Base-by-base conservation (phyloP, 176 grass and related monocot genomes). In the Luzula sylvatica region DNA sequence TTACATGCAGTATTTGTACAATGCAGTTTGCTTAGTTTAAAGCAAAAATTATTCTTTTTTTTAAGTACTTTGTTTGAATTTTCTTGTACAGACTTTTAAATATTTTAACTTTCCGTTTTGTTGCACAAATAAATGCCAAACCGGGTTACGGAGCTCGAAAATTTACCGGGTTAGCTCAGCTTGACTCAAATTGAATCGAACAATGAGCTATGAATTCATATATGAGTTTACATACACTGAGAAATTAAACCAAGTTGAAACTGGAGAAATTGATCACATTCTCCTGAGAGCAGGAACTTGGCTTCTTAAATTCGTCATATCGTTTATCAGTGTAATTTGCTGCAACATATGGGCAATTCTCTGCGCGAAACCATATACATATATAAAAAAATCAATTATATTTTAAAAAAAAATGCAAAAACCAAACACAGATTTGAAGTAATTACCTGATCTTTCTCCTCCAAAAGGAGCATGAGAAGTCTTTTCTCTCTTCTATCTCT, bases 381-480 rank as follows among this genome's bases (percentile, higher is more conserved):
- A 38, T 3, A 21, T 28, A 13, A 62, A 29, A 63, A 32, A 50
- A 21, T 16, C 38, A 49, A 24, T 32, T 9, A 3, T 13, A 15
- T 2, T 28, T 24, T 40, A 12, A 55, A 26, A 52, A 18, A 9
- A 67, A 55, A 26, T 17, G 2, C 18, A 11, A 71, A 25, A 18
- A 48, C 20, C 13, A 55, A 68, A 26, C 17, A 24, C 22, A 25
- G 43, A 3, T 15, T 20, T 18, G 8, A 51, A 65, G 14, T n/a
- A 63, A 47, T 23, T 42, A 77, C 83, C 83, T 82, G 79, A 61
- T 87, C 77, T 61, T 87, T 87, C 29, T 87, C 83, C 47, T 77
- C 69, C 15, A 74, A 77, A 53, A 87, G 77, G 20, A 82, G 11
- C 52, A 81, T 66, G 45, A 87, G 64, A 11, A 87, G 72, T 11